Evolutionary conservation across 139 green algal species (phyloP), one percentile per base, ranked within the genome.

Genomic region (Coelastrella sp.): DNA sequence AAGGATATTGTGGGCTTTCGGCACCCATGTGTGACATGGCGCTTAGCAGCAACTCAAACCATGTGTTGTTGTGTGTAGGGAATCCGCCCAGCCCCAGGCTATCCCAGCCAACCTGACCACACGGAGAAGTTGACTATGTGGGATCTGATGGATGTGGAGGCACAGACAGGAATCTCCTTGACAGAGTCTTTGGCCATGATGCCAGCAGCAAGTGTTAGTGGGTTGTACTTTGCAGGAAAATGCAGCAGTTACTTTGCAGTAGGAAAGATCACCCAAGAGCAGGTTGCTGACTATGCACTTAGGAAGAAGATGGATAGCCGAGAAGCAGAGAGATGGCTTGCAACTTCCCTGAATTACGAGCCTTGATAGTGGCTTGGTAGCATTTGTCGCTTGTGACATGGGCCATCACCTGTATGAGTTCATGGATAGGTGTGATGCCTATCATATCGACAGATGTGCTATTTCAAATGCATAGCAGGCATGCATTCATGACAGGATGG

Each of bases 91-190:
- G 98, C 98, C 13, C 95, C 98, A 0, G 98, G 98, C n/a, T 99
- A 99, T 95, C 98, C 98, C n/a, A 98, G 93, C 4, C 98, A 99
- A 94, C 98, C 98, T 2, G 98, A 99, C 92, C 98, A 99, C 96
- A 99, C 97, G 3, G 98, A 99, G 95, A 99, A 99, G 95, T 60
- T 80, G 20, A 97, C 96, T 59, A 99, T 99, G 98, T 99, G 98
- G 98, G 59, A 97, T n/a, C 92, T 99, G 57, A 97, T 99, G 95
- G 92, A 97, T 8, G 93, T 96, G 4, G 93, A 99, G 86, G 92
- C 94, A 58, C 74, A 95, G 87, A 98, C 95, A 7, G 96, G 95
- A 79, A 98, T 99, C 87, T 60, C 91, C 86, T 95, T 99, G 8
- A 99, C 98, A 2, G 98, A 99, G 92, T 97, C 94, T 22, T 94